phyloP scores from a whole-genome alignment of 805 yeast species.

The Saccharomyces eubayanus region DNA sequence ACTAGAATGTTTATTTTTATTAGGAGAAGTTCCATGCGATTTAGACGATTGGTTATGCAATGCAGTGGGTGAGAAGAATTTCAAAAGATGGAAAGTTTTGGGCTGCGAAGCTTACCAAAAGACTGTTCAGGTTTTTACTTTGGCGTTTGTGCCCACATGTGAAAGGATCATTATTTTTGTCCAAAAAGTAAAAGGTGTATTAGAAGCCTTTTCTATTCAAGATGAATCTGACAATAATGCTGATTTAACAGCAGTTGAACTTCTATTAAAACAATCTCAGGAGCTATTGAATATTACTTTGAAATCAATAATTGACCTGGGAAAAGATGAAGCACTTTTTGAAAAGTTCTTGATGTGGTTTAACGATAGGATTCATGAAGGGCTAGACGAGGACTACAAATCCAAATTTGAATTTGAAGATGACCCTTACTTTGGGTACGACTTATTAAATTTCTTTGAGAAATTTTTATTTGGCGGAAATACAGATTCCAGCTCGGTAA shows the following conservation, averaged over 20 bases:
- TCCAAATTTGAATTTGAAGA: conserved; percentile 2
- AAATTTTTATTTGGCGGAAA: not conserved
- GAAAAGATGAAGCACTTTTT: conserved; percentile 9
- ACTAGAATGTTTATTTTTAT: conserved; percentile 24
- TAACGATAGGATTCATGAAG: conserved; percentile 13
- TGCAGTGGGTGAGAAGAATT: conserved; percentile 59
- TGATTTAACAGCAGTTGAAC: not conserved
- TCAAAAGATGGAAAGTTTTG: conserved; percentile 44
- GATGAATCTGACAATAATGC: not conserved
- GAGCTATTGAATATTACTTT: conserved; percentile 5
- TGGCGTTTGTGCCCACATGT: conserved; percentile 44
- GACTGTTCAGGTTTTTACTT: conserved; percentile 39
- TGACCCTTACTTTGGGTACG: conserved; percentile 5
- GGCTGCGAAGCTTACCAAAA: conserved; percentile 46
- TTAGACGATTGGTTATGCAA: conserved; percentile 54
- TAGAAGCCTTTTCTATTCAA: conserved; percentile 2
- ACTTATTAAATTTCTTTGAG: conserved; percentile 6
- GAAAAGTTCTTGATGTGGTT: conserved; percentile 17
- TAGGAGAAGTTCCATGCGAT: conserved; percentile 45
- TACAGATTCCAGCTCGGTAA: not conserved
- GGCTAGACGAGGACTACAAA: conserved; percentile 17
- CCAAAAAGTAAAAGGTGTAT: conserved; percentile 10
- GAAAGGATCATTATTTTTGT: conserved; percentile 44
- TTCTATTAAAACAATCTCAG: conserved; percentile 2
- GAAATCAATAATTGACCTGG: conserved; percentile 7